Evolutionary conservation across 1,139 yeast species (phyloP).

Genomic region (Nakaseomyces sp.): DNA sequence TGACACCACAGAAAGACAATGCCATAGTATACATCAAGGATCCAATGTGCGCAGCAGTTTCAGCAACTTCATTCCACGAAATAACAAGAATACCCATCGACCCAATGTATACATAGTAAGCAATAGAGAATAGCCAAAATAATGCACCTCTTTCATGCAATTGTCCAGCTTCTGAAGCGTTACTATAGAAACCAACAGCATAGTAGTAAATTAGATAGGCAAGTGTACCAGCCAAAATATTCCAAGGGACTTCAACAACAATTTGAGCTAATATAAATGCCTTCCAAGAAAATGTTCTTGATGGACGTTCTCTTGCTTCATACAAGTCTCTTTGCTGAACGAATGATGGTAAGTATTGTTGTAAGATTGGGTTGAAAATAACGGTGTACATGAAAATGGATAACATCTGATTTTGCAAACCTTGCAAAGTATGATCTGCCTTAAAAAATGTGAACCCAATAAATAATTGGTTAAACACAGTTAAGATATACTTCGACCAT

Average conservation of each 20-base stretch:
- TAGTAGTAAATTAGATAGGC: slow-evolving; percentile 72
- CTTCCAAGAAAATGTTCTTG: slow-evolving; percentile 55
- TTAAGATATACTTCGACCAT: slow-evolving; percentile 46
- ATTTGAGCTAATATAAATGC: slow-evolving; percentile 52
- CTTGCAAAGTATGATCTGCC: slow-evolving; percentile 52
- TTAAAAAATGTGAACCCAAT: slow-evolving; percentile 71
- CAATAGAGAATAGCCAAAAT: slow-evolving; percentile 49
- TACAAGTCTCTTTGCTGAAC: slow-evolving; percentile 68
- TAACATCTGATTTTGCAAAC: slow-evolving; percentile 57
- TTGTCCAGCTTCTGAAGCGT: slow-evolving; percentile 48
- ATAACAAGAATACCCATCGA: slow-evolving; percentile 55
- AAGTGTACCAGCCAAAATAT: slow-evolving; percentile 52
- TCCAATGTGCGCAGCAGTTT: slow-evolving; percentile 65
- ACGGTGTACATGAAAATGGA: slow-evolving; percentile 57
- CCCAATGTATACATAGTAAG: slow-evolving; percentile 52
- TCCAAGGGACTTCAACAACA: slow-evolving; percentile 70
- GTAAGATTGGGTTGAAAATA: slow-evolving; percentile 52
- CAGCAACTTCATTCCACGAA: slow-evolving; percentile 51
- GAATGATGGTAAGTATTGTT: slow-evolving; percentile 68
- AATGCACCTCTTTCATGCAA: slow-evolving; percentile 55
- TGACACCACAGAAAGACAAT: slow-evolving; percentile 75
- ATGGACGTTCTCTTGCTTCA: slow-evolving; percentile 87
- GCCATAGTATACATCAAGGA: slow-evolving; percentile 57
- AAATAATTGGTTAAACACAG: slow-evolving; percentile 45
- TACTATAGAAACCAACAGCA: slow-evolving; percentile 61